These are phyloP conservation scores for Gracilaria gracilis DNA, from an alignment of 23 red algal genomes.

Conservation along the genomic window DNA sequence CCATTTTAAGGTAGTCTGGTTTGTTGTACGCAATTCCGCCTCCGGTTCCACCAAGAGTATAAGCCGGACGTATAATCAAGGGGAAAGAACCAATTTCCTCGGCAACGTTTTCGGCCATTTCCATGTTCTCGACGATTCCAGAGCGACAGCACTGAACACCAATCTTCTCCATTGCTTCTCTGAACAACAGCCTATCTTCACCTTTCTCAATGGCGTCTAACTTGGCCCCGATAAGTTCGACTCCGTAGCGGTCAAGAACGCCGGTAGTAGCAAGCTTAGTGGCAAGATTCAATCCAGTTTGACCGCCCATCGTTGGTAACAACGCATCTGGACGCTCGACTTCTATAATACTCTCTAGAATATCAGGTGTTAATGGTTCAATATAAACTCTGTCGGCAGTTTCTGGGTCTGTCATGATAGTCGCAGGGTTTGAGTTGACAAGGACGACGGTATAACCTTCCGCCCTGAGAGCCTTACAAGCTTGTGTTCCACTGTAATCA, in stretches of 20 bases:
- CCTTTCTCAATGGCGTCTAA: slow-evolving; percentile 97
- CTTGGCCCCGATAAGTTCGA: slow-evolving; percentile 96
- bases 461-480: slow-evolving; percentile 95
- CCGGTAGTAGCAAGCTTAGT: slow-evolving; percentile 79
- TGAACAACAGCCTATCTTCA: slow-evolving; percentile 95
- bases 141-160: slow-evolving; percentile 85
- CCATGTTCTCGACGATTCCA: slow-evolving; percentile 90
- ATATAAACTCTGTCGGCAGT: slow-evolving; percentile 98
- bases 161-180: slow-evolving; percentile 97
- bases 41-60: slow-evolving; percentile 97
- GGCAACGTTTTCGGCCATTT: slow-evolving; percentile 85
- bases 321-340: slow-evolving; percentile 91
- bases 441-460: slow-evolving; percentile 94
- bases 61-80: slow-evolving; percentile 97
- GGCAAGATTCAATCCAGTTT: slow-evolving; percentile 96
- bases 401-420: slow-evolving; percentile 99
- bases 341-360: slow-evolving; percentile 88
- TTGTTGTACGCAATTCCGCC: slow-evolving; percentile 99
- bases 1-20: slow-evolving; percentile 95
- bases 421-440: slow-evolving; percentile 97
- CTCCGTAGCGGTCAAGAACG: slow-evolving; percentile 84
- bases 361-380: slow-evolving; percentile 88
- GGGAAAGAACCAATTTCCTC: slow-evolving; percentile 90
- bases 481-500: slow-evolving; percentile 99
- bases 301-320: slow-evolving; percentile 98